These are phyloP conservation scores for Elaeagnus macrophylla DNA, from an alignment of 306 rosid genomes.

Conservation along the genomic window DNA sequence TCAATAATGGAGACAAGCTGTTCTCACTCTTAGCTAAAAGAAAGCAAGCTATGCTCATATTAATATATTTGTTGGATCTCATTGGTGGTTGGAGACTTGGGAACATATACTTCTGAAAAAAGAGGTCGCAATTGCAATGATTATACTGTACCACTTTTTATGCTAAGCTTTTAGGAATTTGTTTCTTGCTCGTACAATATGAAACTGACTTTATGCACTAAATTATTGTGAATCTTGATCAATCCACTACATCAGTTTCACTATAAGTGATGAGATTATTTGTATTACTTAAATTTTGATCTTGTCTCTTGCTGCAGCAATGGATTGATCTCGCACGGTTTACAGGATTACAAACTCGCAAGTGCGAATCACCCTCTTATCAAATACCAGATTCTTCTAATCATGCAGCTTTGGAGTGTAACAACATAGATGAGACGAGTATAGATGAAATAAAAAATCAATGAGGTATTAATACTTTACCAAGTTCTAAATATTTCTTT, in stretches of 20 bases:
- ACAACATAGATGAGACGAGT: constrained; percentile 47
- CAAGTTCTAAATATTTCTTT: constrained; percentile 20
- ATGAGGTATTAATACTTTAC: constrained; percentile 29
- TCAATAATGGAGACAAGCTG: neutral
- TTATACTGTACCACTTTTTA: neutral
- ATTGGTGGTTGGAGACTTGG: neutral
- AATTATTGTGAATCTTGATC: neutral
- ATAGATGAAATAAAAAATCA: constrained; percentile 52
- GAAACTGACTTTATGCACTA: neutral
- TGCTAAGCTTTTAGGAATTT: neutral
- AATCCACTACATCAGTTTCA: neutral
- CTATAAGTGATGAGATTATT: neutral
- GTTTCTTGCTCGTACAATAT: neutral
- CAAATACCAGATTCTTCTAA: constrained; percentile 42
- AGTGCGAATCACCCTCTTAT: constrained; percentile 31
- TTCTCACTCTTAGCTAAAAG: no score
- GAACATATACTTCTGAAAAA: neutral
- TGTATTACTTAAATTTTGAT: neutral
- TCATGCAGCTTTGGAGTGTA: constrained; percentile 48
- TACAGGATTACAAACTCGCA: constrained; percentile 69
- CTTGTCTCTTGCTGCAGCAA: constrained; percentile 57
- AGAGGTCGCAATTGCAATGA: neutral
- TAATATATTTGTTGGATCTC: constrained; percentile 7
- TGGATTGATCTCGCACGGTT: constrained; percentile 86
- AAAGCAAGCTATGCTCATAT: neutral